Percentiles rank a stretch among this genome's conserved stretches.
phyloP scores from a whole-genome alignment of 495 filamentous ascomycete species.

The Penicillium manginii region DNA sequence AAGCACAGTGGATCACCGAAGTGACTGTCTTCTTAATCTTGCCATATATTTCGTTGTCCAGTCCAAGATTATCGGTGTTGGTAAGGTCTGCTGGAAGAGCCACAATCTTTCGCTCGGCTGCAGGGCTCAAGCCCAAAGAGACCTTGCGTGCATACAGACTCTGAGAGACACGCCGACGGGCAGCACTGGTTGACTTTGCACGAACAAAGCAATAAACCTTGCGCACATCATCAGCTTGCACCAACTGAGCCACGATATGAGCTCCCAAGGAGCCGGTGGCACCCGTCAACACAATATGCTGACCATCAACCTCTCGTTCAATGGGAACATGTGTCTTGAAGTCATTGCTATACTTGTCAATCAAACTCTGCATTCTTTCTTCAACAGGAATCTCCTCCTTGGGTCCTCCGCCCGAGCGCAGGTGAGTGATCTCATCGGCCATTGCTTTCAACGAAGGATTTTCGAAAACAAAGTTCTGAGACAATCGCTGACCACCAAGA shows the following conservation, averaged over 20 bases:
- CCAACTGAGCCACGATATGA: slow-evolving; percentile 53
- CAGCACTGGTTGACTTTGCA: slow-evolving; percentile 48
- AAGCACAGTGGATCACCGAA: slow-evolving; percentile 65
- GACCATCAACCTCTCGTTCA: slow-evolving; percentile 15
- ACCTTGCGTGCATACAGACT: slow-evolving; percentile 43
- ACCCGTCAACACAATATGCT: slow-evolving; percentile 54
- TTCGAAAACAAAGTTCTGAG: slow-evolving; percentile 47
- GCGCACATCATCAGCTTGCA: slow-evolving; percentile 24
- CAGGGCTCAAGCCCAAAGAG: slow-evolving; percentile 20
- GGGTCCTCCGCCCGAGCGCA: slow-evolving; percentile 10
- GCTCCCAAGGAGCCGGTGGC: slow-evolving; percentile 66
- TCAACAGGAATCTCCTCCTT: slow-evolving; percentile 25
- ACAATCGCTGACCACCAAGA: slow-evolving; percentile 34
- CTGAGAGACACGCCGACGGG: slow-evolving; percentile 50
- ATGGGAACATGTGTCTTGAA: slow-evolving; percentile 36
- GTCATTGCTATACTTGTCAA: slow-evolving; percentile 36
- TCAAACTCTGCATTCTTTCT: slow-evolving; percentile 26
- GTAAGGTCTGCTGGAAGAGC: slow-evolving; percentile 44
- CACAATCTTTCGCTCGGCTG: slow-evolving; percentile 39
- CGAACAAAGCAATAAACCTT: slow-evolving; percentile 62
- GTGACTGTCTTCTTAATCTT: slow-evolving; percentile 46
- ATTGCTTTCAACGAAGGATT: slow-evolving; percentile 38
- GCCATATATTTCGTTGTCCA: slow-evolving; percentile 38
- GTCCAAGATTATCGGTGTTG: slow-evolving; percentile 45
- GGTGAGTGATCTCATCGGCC: slow-evolving; percentile 20